phyloP scores from a whole-genome alignment of 2,329 filamentous ascomycete genomes.

The Cladosporium phlei region DNA sequence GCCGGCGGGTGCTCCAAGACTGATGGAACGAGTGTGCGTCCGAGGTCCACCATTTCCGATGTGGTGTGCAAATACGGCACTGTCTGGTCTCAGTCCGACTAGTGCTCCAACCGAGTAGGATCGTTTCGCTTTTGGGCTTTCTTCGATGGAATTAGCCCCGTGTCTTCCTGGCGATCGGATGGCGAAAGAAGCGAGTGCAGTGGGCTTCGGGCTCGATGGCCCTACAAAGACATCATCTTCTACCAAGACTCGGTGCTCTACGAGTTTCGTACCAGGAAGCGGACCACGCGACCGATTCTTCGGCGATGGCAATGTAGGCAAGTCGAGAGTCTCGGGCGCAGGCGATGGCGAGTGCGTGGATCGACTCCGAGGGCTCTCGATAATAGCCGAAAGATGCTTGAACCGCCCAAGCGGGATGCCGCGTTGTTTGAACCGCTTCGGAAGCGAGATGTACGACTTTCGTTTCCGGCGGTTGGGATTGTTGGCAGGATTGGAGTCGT shows the following conservation, averaged over 20 bases:
- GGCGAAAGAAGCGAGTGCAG: conserved; percentile 26
- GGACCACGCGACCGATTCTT: conserved; percentile 18
- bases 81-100: conserved; percentile 16
- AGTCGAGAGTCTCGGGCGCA: neutral
- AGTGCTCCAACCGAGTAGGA: conserved; percentile 28
- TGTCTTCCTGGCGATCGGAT: conserved; percentile 23
- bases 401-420: conserved; percentile 22
- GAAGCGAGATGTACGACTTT: conserved; percentile 19
- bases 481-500: conserved; percentile 16
- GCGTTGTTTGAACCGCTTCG: conserved; percentile 21
- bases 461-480: conserved; percentile 20
- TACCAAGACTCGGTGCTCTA: neutral
- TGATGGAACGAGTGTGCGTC: conserved; percentile 30
- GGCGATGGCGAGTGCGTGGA: conserved; percentile 22
- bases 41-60: conserved; percentile 14
- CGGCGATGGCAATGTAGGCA: conserved; percentile 2
- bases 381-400: conserved; percentile 35
- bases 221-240: conserved; percentile 17
- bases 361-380: conserved; percentile 35
- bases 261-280: conserved; percentile 2
- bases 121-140: conserved; percentile 18
- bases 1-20: conserved; percentile 27
- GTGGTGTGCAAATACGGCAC: conserved; percentile 16
- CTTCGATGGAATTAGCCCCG: conserved; percentile 21
- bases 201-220: conserved; percentile 24